Evolutionary conservation across 2,329 filamentous ascomycete species (phyloP).

Genomic region (Geosmithia putterillii): DNA sequence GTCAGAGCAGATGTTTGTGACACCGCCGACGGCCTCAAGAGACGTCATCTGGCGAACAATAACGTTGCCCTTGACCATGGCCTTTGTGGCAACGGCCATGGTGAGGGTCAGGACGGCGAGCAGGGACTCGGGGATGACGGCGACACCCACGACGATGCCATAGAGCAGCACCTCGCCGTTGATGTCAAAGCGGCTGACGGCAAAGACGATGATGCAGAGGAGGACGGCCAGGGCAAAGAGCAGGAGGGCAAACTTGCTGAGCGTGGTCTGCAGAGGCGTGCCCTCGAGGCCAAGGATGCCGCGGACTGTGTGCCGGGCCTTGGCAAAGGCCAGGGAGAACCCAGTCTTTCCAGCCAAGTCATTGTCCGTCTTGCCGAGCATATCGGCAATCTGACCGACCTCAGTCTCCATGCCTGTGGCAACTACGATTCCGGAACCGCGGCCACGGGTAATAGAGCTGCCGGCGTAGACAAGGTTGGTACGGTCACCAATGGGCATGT

Average conservation of each 20-base stretch:
- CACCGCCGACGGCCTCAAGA: conserved; percentile 54
- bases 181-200: conserved; percentile 39
- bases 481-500: conserved; percentile 55
- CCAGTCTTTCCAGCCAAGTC: conserved; percentile 26
- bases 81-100: conserved; percentile 53
- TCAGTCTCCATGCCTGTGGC: conserved; percentile 64
- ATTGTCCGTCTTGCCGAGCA: conserved; percentile 45
- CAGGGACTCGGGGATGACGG: conserved; percentile 53
- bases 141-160: conserved; percentile 48
- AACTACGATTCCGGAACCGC: conserved; percentile 56
- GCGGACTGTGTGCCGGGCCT: conserved; percentile 28
- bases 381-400: conserved; percentile 62
- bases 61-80: conserved; percentile 52
- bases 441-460: conserved; percentile 59
- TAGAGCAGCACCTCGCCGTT: conserved; percentile 47
- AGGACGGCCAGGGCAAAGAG: conserved; percentile 62
- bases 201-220: conserved; percentile 50
- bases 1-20: conserved; percentile 61
- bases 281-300: conserved; percentile 56
- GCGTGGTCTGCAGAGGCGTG: conserved; percentile 73
- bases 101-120: conserved; percentile 61
- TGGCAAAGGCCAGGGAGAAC: conserved; percentile 29
- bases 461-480: conserved; percentile 61
- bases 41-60: conserved; percentile 54
- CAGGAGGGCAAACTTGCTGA: conserved; percentile 73